phyloP scores from a whole-genome alignment of 768 basidiomycete genomes.

The Cystobasidium onofrii region DNA sequence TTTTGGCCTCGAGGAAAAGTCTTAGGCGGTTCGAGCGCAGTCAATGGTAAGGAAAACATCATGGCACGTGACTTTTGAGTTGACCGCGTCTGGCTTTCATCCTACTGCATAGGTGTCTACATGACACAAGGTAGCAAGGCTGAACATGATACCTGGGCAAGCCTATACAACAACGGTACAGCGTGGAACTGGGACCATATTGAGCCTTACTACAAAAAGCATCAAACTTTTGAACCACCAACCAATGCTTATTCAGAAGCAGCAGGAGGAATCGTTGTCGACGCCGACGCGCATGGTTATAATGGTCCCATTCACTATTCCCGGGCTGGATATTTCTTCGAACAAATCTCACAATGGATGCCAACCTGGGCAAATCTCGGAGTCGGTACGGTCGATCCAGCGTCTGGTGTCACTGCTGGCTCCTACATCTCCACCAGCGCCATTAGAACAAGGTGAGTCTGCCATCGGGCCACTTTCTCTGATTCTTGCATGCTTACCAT shows the following conservation, averaged over 20 bases:
- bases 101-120: slow-evolving; percentile 28
- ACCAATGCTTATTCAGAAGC: slow-evolving; percentile 36
- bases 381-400: slow-evolving; percentile 36
- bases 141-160: slow-evolving; percentile 42
- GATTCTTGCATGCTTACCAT: too few species aligned
- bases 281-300: slow-evolving; percentile 43
- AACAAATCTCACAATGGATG: slow-evolving; percentile 39
- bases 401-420: slow-evolving; percentile 37
- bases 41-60: slow-evolving; percentile 38
- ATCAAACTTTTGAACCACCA: slow-evolving; percentile 48
- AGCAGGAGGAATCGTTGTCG: slow-evolving; percentile 42
- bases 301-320: slow-evolving; percentile 41
- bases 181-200: slow-evolving; percentile 42
- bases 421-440: slow-evolving; percentile 45
- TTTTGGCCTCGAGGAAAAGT: slow-evolving; percentile 43
- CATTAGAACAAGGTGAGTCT: slow-evolving; percentile 42
- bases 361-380: slow-evolving; percentile 38
- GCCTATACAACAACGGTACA: slow-evolving; percentile 30
- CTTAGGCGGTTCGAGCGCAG: slow-evolving; percentile 41
- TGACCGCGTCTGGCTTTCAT: not conserved
- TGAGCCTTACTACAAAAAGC: slow-evolving; percentile 34
- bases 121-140: slow-evolving; percentile 35
- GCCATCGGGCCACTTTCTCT: too few species aligned
- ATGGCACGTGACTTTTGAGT: not conserved
- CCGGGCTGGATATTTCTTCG: slow-evolving; percentile 37